phyloP scores from a whole-genome alignment of 768 basidiomycete species.

The Mycena belliarum region DNA sequence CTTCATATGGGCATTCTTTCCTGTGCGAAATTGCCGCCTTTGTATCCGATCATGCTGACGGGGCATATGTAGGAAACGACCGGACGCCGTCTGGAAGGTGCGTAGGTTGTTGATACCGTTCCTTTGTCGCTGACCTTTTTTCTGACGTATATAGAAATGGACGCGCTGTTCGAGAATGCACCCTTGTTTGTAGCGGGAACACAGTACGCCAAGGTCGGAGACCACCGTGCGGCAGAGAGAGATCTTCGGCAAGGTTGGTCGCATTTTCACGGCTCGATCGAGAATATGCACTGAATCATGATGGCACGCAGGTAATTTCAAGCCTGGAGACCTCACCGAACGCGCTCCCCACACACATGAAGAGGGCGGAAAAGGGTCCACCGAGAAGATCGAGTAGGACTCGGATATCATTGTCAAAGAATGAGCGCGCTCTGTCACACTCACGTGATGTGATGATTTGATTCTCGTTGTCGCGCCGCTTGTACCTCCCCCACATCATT shows the following conservation, averaged over 20 bases:
- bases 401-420: too few relatives aligned
- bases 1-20: slow-evolving; percentile 46
- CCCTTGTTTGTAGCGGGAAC: slow-evolving; percentile 41
- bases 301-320: slow-evolving; percentile 27
- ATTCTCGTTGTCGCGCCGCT: too few relatives aligned
- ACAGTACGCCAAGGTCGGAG: slow-evolving; percentile 36
- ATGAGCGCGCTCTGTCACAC: too few relatives aligned
- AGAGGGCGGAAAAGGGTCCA: slow-evolving; percentile 18
- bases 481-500: too few relatives aligned
- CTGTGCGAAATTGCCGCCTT: slow-evolving; percentile 26
- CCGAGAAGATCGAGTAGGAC: slow-evolving; percentile 18
- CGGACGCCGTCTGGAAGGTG: slow-evolving; percentile 45
- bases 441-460: too few relatives aligned
- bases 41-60: neutral
- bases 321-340: slow-evolving; percentile 32
- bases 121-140: neutral
- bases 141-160: slow-evolving; percentile 39
- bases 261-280: too few relatives aligned
- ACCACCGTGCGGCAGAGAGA: slow-evolving; percentile 36
- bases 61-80: slow-evolving; percentile 40
- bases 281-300: too few relatives aligned
- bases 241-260: slow-evolving; percentile 39
- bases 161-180: slow-evolving; percentile 39
- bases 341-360: slow-evolving; percentile 12
- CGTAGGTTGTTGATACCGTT: neutral